These are phyloP conservation scores for Corymbia maculata DNA, from an alignment of 345 rosid species.

Conservation along the genomic window DNA sequence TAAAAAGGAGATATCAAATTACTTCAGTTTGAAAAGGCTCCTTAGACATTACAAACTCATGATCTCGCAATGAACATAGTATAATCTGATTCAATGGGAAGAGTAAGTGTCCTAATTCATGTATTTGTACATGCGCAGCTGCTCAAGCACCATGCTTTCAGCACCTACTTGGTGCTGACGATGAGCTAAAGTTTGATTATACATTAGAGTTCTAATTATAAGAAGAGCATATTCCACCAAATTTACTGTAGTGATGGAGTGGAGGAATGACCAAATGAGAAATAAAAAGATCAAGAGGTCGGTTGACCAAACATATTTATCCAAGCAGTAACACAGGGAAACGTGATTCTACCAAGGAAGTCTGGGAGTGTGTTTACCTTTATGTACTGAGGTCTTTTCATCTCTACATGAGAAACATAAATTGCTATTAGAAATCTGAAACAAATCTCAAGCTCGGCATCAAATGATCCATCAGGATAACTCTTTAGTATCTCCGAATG, in stretches of 20 bases:
- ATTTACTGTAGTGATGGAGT: neutral
- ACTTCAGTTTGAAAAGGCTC: neutral
- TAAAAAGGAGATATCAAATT: neutral
- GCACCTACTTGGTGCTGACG: neutral
- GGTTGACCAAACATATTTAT: neutral
- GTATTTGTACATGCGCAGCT: neutral
- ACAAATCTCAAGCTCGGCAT: constrained; percentile 92
- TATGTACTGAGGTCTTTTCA: constrained; percentile 44
- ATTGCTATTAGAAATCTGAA: constrained; percentile 85
- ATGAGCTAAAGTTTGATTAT: neutral
- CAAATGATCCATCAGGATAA: constrained; percentile 82
- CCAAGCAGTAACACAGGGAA: neutral
- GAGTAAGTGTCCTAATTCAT: neutral
- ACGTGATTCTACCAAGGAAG: neutral
- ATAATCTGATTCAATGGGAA: neutral
- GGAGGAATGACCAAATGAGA: neutral
- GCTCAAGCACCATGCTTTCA: neutral
- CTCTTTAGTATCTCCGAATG: constrained; percentile 66
- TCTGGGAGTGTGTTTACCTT: constrained; percentile 36
- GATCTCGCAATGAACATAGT: neutral
- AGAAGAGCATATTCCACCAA: neutral
- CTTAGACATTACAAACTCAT: neutral
- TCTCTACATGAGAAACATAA: constrained; percentile 80
- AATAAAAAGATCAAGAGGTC: neutral
- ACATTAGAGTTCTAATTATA: neutral